Conservation (phyloP, 2,329 filamentous ascomycete genomes). For the Fusarium illudens region DNA sequence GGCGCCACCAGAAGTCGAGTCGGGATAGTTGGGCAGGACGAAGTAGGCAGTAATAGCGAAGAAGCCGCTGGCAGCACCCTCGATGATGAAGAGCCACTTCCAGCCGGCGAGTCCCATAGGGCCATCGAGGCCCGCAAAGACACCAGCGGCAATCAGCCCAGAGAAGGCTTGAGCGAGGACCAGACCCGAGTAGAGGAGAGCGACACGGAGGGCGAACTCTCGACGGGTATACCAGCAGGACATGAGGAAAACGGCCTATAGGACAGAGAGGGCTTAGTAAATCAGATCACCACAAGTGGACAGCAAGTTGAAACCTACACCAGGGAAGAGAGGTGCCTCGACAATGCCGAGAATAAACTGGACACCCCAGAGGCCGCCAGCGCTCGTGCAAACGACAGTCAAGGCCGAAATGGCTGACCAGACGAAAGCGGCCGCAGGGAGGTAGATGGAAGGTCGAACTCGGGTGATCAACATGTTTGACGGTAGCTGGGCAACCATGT, state of each 20-base stretch:
- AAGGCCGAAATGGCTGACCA: conserved; percentile 27
- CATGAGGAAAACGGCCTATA: conserved; percentile 44
- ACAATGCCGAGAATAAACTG: conserved; percentile 30
- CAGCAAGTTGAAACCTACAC: conserved; percentile 11
- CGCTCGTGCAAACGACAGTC: conserved; percentile 23
- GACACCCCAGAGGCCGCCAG: conserved; percentile 21
- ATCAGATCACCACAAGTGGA: neutral
- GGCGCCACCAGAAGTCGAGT: conserved; percentile 15
- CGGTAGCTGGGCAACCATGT: conserved; percentile 30
- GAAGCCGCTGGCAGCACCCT: conserved; percentile 56
- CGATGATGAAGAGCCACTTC: conserved; percentile 74
- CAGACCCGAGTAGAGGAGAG: conserved; percentile 65
- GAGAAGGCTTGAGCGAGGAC: conserved; percentile 73
- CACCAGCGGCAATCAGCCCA: conserved; percentile 66
- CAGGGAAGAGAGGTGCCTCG: conserved; percentile 28
- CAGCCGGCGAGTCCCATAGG: conserved; percentile 64
- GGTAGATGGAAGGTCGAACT: conserved; percentile 17
- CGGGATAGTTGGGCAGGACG: conserved; percentile 32
- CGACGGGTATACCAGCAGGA: conserved; percentile 70
- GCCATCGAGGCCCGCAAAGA: conserved; percentile 54
- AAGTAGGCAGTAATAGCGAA: conserved; percentile 37
- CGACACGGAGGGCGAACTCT: conserved; percentile 68
- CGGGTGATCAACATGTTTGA: conserved; percentile 33
- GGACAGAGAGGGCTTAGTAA: neutral
- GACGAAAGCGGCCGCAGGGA: conserved; percentile 19